phyloP scores from a whole-genome alignment of 768 basidiomycete genomes.

The Obba rivulosa region DNA sequence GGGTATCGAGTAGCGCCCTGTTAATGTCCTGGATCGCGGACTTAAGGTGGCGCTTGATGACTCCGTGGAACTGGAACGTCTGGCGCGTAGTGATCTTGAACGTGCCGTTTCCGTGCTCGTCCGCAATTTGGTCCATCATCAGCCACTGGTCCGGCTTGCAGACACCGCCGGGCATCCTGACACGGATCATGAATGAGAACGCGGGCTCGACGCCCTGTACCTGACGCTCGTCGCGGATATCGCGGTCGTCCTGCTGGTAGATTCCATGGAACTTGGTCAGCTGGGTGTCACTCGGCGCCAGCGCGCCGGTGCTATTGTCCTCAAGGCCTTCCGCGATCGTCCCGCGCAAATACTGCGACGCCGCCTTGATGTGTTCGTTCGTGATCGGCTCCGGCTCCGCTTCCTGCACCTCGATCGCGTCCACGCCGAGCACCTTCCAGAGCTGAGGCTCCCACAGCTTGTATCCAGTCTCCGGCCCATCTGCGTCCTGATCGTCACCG shows the following conservation, averaged over 20 bases:
- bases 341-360: conserved; percentile 88
- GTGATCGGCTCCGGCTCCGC: conserved; percentile 96
- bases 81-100: conserved; percentile 97
- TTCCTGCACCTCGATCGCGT: conserved; percentile 80
- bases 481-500: conserved; percentile 96
- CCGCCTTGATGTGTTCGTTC: conserved; percentile 99
- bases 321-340: conserved; percentile 90
- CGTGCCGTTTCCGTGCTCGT: conserved; percentile 88
- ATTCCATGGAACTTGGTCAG: conserved; percentile 98
- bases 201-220: conserved; percentile 92
- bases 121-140: conserved; percentile 92
- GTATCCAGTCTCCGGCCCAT: conserved; percentile 95
- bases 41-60: conserved; percentile 95
- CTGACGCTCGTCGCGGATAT: conserved; percentile 95
- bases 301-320: conserved; percentile 84
- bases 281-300: conserved; percentile 87
- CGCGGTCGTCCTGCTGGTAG: conserved; percentile 96
- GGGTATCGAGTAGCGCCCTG: conserved; percentile 82
- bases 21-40: conserved; percentile 97
- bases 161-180: conserved; percentile 93
- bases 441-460: conserved; percentile 89
- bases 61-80: conserved; percentile 99
- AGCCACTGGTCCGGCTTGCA: conserved; percentile 92
- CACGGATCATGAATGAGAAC: conserved; percentile 98
- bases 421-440: conserved; percentile 95